Evolutionary conservation across 1,139 yeast species (phyloP), one percentile per base, ranked within the genome.

Genomic region (Oligophagozyma castellii): DNA sequence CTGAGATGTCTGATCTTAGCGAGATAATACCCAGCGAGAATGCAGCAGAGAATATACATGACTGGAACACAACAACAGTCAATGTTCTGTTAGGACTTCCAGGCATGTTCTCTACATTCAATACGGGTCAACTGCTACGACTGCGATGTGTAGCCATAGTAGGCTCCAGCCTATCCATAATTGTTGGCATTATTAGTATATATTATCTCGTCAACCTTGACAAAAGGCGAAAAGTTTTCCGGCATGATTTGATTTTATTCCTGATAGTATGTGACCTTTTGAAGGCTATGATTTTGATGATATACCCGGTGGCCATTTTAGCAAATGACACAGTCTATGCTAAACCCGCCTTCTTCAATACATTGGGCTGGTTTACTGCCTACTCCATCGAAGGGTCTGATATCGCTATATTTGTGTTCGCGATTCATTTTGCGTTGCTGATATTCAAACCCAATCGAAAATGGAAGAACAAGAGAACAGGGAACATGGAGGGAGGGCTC

Each of bases 361-460:
- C 74, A 10, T 70, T 81, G 27, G 95, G 95, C 4, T 84, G 80
- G 60, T 74, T 83, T 53, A 77, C 94, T 1, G 81, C 92, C 2
- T 64, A 73, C 23, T 67, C 86, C 19, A 77, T 80, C 16, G 93
- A 83, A 52, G 94, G 93, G 11, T 84, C 92, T 2, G 95, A 84
- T 55, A 53, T 81, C 25, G 92, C 93, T 15, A 84, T 84, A 28
- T 57, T 83, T 26, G 67, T 80, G 19, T 77, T 84, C 55, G 94
- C 95, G 2, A 54, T 83, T 13, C 95, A 84, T 52, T 77, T 89
- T 5, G 83, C 74, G 23, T 52, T 84, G 26, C 58, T 83, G 19
- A 76, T 84, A 12, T 80, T 80, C 51, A 60, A 60, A 37, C 83
- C 92, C 0, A 61, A 64, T 29, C 61, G 64, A 34, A 65, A 61